Evolutionary conservation across 768 basidiomycete genomes (phyloP).

Genomic region (Multifurca ochricompacta): DNA sequence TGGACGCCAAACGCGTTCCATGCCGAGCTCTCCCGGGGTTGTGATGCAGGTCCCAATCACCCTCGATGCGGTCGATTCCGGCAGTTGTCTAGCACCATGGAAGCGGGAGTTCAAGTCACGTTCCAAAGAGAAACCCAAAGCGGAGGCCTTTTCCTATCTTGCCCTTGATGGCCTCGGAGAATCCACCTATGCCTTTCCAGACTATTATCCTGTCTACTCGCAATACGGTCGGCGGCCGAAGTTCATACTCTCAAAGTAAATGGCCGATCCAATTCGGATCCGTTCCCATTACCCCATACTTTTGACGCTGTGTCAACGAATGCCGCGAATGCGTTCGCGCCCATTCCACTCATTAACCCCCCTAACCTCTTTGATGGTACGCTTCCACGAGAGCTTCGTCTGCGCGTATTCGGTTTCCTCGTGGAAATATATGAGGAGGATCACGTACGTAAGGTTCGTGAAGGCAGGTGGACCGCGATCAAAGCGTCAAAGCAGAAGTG

Average conservation of each 20-base stretch:
- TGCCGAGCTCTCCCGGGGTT: constrained; percentile 10
- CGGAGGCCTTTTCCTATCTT: constrained; percentile 16
- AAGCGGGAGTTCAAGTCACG: constrained; percentile 30
- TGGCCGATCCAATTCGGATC: constrained; percentile 56
- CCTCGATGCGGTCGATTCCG: constrained; percentile 25
- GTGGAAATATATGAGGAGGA: constrained; percentile 55
- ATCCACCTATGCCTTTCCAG: background rate
- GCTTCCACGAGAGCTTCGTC: constrained; percentile 63
- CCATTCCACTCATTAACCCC: constrained; percentile 38
- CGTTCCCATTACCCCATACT: constrained; percentile 38
- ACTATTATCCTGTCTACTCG: constrained; percentile 20
- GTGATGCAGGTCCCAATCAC: constrained; percentile 1
- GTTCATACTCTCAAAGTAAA: constrained; percentile 35
- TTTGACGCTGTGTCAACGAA: constrained; percentile 50
- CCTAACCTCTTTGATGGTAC: constrained; percentile 57
- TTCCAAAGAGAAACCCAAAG: constrained; percentile 22
- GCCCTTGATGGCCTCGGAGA: constrained; percentile 8
- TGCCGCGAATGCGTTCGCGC: constrained; percentile 43
- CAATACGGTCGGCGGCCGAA: constrained; percentile 20
- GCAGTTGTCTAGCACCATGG: constrained; percentile 39
- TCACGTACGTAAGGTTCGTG: constrained; percentile 36
- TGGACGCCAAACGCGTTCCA: constrained; percentile 19
- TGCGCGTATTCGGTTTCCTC: constrained; percentile 50
- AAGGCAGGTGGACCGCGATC: constrained; percentile 50
- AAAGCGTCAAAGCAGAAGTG: constrained; percentile 62